Base-by-base conservation (phyloP, 805 yeast species). In the Scheffersomyces lignosus region DNA sequence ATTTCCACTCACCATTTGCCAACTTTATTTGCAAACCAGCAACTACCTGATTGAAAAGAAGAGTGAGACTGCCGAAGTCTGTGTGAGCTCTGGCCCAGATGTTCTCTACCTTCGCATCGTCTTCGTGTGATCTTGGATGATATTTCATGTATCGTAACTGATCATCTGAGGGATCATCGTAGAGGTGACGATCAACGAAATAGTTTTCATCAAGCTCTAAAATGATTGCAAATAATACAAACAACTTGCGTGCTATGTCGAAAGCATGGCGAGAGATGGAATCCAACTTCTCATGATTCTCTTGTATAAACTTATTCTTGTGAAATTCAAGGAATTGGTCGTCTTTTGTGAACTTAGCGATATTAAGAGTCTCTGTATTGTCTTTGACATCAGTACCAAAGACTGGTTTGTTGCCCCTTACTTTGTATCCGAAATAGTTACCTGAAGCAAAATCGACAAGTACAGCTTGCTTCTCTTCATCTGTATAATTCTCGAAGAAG, bases 71-170 rank as follows among this genome's bases (percentile, higher is more conserved):
- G 3, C 67, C 69, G 37, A 62, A 58, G 39, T 63, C 69, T 4
- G 69, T 62, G 42, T 63, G 69, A 2, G 60, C 67, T 27, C 65
- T 37, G 1, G 63, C 51, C 64, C 67, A 63, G 12, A 48, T 52
- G 33, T 57, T 53, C 29, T 59, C 58, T 1, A 62, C 58, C 29
- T 51, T 45, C 2, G 49, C 53, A 30, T 63, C 65, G 20, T 62
- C 66, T 33, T 56, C 62, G 14, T 33, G 36, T 3, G 48, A 14
- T 26, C 63, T 31, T 4, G 62, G 62, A 34, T 54, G 55, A 43
- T 63, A 63, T 36, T 57, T 56, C 64, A 63, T 63, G 41, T 44
- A 62, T 20, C 69, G 33, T 24, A 60, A 40, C 34, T 59, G 63
- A 37, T 62, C 67, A 34, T 63, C 67, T 27, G 64, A 58, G 2